Evolutionary conservation across 2,329 filamentous ascomycete species (phyloP).

Genomic region (Pseudonectria buxi): DNA sequence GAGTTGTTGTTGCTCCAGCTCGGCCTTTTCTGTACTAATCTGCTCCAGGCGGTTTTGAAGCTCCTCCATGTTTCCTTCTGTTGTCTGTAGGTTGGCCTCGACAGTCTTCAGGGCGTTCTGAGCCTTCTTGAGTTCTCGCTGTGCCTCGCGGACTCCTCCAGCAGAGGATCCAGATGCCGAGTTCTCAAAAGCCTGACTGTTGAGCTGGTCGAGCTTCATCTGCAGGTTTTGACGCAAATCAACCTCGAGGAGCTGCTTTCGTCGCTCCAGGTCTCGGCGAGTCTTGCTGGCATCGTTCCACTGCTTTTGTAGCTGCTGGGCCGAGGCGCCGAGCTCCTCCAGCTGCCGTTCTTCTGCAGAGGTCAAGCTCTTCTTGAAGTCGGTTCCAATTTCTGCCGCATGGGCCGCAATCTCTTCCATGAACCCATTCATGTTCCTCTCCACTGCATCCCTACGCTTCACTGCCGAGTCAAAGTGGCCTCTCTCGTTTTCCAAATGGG

Average conservation of each 20-base stretch:
- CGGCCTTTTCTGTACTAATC: slow-evolving; percentile 47
- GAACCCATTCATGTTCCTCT: slow-evolving; percentile 68
- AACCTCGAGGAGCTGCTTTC: slow-evolving; percentile 77
- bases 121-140: slow-evolving; percentile 74
- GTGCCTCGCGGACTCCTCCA: slow-evolving; percentile 67
- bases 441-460: slow-evolving; percentile 59
- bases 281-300: slow-evolving; percentile 68
- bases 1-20: slow-evolving; percentile 66
- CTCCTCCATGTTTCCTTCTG: slow-evolving; percentile 63
- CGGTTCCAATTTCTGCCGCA: slow-evolving; percentile 71
- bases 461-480: slow-evolving; percentile 66
- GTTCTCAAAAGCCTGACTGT: slow-evolving; percentile 65
- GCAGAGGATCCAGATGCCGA: slow-evolving; percentile 51
- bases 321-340: slow-evolving; percentile 59
- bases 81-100: slow-evolving; percentile 62
- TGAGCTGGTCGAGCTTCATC: slow-evolving; percentile 80
- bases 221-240: slow-evolving; percentile 85
- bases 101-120: slow-evolving; percentile 61
- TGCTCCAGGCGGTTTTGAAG: slow-evolving; percentile 45
- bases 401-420: slow-evolving; percentile 69
- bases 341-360: slow-evolving; percentile 76
- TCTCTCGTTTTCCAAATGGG: slow-evolving; percentile 65
- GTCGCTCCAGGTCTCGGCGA: slow-evolving; percentile 69
- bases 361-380: slow-evolving; percentile 88
- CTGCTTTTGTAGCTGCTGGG: slow-evolving; percentile 69